A percentile compares a stretch with the other conserved stretches of the same genome.
Evolutionary conservation across 148 eudicot species (phyloP).

Genomic region (Amaranthus hypochondriacus): DNA sequence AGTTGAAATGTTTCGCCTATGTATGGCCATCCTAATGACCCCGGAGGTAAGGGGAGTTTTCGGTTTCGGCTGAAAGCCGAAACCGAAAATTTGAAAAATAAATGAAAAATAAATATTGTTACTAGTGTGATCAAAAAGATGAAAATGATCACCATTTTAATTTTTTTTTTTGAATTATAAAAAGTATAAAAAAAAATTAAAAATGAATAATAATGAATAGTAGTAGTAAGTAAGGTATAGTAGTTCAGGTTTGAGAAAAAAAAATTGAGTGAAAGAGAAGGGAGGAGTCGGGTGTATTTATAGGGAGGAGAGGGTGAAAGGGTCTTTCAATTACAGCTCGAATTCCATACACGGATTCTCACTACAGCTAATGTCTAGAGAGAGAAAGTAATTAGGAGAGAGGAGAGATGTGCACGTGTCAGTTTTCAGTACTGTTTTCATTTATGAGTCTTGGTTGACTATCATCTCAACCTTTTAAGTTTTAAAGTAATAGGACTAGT

Average conservation of each 20-base stretch:
- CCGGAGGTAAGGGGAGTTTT: constrained; percentile 74
- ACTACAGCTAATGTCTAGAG: constrained; percentile 52
- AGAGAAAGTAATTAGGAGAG: neutral
- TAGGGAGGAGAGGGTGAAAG: constrained; percentile 7
- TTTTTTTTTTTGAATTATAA: neutral
- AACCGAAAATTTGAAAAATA: constrained; percentile 20
- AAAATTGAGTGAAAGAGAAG: constrained; percentile 20
- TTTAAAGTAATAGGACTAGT: neutral
- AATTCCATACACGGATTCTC: constrained; percentile 62
- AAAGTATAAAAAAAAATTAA: neutral
- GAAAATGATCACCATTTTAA: constrained; percentile 27
- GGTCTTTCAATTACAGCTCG: constrained; percentile 49
- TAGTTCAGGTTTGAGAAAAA: constrained; percentile 5
- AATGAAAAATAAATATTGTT: constrained; percentile 8
- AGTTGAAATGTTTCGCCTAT: constrained; percentile 89
- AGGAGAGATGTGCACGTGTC: constrained; percentile 23
- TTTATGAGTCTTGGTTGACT: constrained; percentile 23
- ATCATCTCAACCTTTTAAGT: neutral
- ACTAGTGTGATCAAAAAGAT: constrained; percentile 24
- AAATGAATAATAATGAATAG: neutral
- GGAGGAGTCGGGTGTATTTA: neutral
- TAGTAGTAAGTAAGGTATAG: neutral
- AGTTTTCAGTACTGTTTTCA: neutral
- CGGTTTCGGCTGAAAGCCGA: constrained; percentile 17
- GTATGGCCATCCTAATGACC: constrained; percentile 85